These are phyloP conservation scores for Rhizoclosmatium globosum DNA, from an alignment of 192 early-diverging fungal species.

Conservation along the genomic window DNA sequence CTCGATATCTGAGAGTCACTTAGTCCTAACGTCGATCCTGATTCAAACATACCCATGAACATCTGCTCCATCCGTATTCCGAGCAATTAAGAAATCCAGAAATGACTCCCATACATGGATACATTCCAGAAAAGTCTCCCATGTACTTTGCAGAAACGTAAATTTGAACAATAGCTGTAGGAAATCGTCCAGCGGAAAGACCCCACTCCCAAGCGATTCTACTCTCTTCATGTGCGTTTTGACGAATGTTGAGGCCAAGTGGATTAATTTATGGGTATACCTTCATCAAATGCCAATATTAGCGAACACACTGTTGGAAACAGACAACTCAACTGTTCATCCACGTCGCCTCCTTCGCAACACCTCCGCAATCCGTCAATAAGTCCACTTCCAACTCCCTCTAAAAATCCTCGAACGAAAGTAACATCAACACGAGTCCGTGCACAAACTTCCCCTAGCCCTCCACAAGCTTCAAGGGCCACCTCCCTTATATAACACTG, in stretches of 20 bases:
- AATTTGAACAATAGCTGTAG: slow-evolving; percentile 34
- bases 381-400: not conserved
- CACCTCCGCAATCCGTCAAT: not conserved
- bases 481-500: not conserved
- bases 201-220: not conserved
- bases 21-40: not conserved
- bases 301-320: too few species aligned
- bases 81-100: not conserved
- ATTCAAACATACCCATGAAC: not conserved
- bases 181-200: slow-evolving; percentile 24
- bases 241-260: not conserved
- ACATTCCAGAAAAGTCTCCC: slow-evolving; percentile 13
- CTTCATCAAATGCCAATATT: not conserved
- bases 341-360: not conserved
- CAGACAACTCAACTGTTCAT: slow-evolving; percentile 11
- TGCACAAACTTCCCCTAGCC: not conserved
- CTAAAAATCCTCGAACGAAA: not conserved
- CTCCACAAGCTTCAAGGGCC: not conserved
- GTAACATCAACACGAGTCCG: not conserved
- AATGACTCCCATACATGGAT: slow-evolving; percentile 3
- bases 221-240: slow-evolving; percentile 13
- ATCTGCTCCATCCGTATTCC: slow-evolving; percentile 3
- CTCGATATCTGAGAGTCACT: slow-evolving; percentile 2
- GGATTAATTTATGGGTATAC: slow-evolving; percentile 9
- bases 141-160: slow-evolving; percentile 4